phyloP scores from a whole-genome alignment of 1,284 basidiomycete genomes.

The Cryptococcus sp. region DNA sequence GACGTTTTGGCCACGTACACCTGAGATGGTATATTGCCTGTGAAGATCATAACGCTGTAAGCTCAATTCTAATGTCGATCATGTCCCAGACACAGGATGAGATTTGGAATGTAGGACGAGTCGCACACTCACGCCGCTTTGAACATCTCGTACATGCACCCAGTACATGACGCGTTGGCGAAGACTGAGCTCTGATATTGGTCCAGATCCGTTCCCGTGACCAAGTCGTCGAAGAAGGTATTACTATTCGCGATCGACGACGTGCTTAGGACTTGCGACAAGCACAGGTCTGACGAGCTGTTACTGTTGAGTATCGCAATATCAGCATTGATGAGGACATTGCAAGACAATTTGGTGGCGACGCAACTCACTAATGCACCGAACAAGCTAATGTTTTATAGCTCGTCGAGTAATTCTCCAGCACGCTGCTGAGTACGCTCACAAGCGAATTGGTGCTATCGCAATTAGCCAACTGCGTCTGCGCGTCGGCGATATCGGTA shows the following conservation, averaged over 20 bases:
- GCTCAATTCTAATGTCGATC: too few species aligned
- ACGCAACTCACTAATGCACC: slow-evolving; percentile 36
- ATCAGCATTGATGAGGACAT: too few species aligned
- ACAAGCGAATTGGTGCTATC: slow-evolving; percentile 20
- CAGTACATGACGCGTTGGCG: slow-evolving; percentile 30
- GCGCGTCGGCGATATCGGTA: slow-evolving; percentile 23
- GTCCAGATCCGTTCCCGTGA: slow-evolving; percentile 28
- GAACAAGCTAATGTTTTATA: slow-evolving; percentile 41
- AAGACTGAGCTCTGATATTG: slow-evolving; percentile 34
- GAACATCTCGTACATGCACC: slow-evolving; percentile 45
- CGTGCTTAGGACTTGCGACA: slow-evolving; percentile 26
- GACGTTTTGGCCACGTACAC: slow-evolving; percentile 27
- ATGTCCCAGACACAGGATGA: too few species aligned
- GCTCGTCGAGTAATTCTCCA: slow-evolving; percentile 35
- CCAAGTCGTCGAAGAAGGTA: slow-evolving; percentile 37
- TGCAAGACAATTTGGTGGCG: too few species aligned
- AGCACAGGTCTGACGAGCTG: slow-evolving; percentile 32
- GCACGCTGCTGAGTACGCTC: slow-evolving; percentile 20
- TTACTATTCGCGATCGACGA: slow-evolving; percentile 29
- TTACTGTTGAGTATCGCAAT: slow-evolving; percentile 23
- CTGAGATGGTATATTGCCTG: slow-evolving; percentile 38
- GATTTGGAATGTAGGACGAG: not conserved
- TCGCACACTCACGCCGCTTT: slow-evolving; percentile 39
- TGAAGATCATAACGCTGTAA: slow-evolving; percentile 2
- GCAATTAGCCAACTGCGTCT: slow-evolving; percentile 25